Percentiles rank a stretch among this genome's conserved stretches.
These are phyloP conservation scores for Cochlearia excelsa DNA, from an alignment of 345 rosid species.

Conservation along the genomic window DNA sequence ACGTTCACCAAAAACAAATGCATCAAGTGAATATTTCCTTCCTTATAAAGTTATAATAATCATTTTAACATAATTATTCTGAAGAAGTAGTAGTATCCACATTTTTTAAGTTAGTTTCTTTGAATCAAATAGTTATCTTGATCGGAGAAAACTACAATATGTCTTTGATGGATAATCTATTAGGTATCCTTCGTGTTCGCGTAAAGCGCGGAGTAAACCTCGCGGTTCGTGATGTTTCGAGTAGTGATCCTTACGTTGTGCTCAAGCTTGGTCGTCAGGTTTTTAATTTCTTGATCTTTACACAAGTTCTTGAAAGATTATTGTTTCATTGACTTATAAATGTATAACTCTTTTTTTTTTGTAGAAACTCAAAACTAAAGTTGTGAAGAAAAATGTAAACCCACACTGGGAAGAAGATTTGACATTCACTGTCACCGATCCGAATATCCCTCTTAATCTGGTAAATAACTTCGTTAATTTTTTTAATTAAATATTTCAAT, in stretches of 20 bases:
- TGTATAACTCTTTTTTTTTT: background rate
- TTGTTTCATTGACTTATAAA: background rate
- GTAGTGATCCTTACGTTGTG: slow-evolving; percentile 91
- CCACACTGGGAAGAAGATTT: slow-evolving; percentile 92
- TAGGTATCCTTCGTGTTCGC: slow-evolving; percentile 71
- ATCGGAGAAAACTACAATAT: background rate
- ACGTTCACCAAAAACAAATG: slow-evolving; percentile 14
- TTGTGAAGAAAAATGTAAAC: slow-evolving; percentile 71
- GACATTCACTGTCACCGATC: slow-evolving; percentile 72
- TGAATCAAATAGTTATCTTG: background rate
- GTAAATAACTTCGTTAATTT: slow-evolving; percentile 12
- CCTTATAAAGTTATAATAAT: slow-evolving; percentile 10
- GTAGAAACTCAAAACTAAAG: slow-evolving; percentile 83
- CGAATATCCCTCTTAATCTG: slow-evolving; percentile 51
- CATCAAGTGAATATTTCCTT: background rate
- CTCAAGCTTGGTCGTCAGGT: slow-evolving; percentile 82
- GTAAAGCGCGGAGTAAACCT: slow-evolving; percentile 81
- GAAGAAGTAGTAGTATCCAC: background rate
- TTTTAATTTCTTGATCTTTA: background rate
- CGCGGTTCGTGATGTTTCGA: slow-evolving; percentile 86
- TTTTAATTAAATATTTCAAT: too few relatives aligned
- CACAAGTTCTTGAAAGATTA: background rate
- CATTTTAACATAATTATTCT: slow-evolving; percentile 1
- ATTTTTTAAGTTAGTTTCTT: background rate
- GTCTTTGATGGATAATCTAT: slow-evolving; percentile 55